Conservation (phyloP, 2,329 filamentous ascomycete species). For the Achaetomium macrosporum region DNA sequence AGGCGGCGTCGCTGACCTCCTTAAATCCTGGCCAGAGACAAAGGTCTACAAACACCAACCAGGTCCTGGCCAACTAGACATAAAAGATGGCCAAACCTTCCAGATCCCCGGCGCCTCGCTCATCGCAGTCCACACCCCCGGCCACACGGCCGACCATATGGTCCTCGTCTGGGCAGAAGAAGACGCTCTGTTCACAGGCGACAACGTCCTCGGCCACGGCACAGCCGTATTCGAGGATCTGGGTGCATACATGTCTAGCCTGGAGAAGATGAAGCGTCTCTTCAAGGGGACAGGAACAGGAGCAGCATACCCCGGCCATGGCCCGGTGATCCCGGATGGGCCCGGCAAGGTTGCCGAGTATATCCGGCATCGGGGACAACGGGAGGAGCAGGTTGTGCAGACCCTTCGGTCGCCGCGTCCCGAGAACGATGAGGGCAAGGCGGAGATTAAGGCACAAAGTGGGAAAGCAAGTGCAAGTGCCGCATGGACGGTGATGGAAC, state of each 20-base stretch:
- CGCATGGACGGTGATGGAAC: constrained; percentile 65
- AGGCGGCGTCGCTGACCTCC: constrained; percentile 66
- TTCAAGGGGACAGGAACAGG: constrained; percentile 44
- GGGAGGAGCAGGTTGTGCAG: constrained; percentile 71
- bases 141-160: constrained; percentile 68
- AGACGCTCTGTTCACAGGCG: constrained; percentile 65
- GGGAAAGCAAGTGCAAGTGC: constrained; percentile 25
- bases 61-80: constrained; percentile 33
- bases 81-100: constrained; percentile 46
- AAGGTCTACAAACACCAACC: constrained; percentile 57
- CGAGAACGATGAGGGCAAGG: not conserved
- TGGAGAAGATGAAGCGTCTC: constrained; percentile 54
- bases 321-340: constrained; percentile 69
- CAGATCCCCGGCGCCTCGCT: constrained; percentile 50
- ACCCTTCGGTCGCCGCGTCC: constrained; percentile 39
- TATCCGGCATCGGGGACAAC: constrained; percentile 69
- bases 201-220: constrained; percentile 69
- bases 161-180: constrained; percentile 56
- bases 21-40: constrained; percentile 55
- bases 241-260: constrained; percentile 51
- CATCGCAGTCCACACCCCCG: constrained; percentile 58
- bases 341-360: constrained; percentile 72
- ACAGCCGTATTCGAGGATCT: constrained; percentile 69
- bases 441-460: not conserved
- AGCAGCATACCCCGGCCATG: constrained; percentile 82